Evolutionary conservation across 805 yeast genomes (phyloP).

Genomic region (Kluyveromyces starmeri): DNA sequence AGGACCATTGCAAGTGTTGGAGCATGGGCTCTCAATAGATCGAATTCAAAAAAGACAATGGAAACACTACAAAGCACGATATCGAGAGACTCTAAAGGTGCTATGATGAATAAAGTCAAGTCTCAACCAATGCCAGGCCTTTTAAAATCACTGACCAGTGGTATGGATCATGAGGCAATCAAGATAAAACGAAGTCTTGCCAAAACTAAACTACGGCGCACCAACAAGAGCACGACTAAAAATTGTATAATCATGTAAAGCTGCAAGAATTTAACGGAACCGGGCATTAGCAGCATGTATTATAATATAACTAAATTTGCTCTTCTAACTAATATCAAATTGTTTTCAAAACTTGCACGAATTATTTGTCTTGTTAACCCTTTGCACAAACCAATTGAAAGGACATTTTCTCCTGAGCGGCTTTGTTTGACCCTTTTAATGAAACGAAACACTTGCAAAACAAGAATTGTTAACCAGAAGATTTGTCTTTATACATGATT

Average conservation of each 20-base stretch:
- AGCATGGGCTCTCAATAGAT: conserved; percentile 19
- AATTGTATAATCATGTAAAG: conserved; percentile 1
- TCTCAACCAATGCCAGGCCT: conserved; percentile 16
- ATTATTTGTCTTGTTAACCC: no score
- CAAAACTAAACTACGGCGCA: conserved; percentile 13
- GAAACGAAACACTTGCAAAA: no score
- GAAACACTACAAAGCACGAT: conserved; percentile 15
- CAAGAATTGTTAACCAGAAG: no score
- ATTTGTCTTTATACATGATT: no score
- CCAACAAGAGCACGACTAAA: conserved; percentile 4
- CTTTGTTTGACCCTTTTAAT: no score
- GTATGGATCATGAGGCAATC: conserved; percentile 11
- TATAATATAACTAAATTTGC: no score
- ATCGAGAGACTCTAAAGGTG: conserved; percentile 15
- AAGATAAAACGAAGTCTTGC: conserved; percentile 20
- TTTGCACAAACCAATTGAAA: no score
- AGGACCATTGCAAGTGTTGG: conserved; percentile 25
- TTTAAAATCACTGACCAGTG: conserved; percentile 12
- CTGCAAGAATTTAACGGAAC: no score
- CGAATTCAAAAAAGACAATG: conserved; percentile 9
- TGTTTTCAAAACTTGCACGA: no score
- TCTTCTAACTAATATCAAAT: no score
- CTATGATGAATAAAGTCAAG: neutral
- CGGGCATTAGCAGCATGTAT: no score
- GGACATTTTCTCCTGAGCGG: no score